These are phyloP conservation scores for Phialophora tarda DNA, from an alignment of 2,329 filamentous ascomycete species.

Conservation along the genomic window DNA sequence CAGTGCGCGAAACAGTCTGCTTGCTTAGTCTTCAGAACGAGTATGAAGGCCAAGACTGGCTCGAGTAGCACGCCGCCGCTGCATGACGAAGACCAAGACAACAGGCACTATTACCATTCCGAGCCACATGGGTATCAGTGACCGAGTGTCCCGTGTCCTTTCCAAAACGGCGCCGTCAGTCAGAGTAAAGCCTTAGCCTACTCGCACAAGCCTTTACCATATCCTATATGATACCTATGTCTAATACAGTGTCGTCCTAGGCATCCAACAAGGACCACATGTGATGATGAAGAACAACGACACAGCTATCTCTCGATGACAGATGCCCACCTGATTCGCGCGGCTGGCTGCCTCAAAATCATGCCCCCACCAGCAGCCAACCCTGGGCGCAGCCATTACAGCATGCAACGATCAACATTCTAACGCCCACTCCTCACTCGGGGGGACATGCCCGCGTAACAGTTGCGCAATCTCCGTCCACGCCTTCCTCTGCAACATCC, in stretches of 20 bases:
- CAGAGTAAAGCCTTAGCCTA: too few species aligned
- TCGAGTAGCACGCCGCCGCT: neutral
- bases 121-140: too few species aligned
- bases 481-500: conserved; percentile 45
- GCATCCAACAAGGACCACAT: neutral
- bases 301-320: neutral
- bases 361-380: neutral
- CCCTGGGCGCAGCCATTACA: neutral
- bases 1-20: too few species aligned
- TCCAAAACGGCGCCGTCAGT: too few species aligned
- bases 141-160: too few species aligned
- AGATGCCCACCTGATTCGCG: neutral
- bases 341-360: neutral
- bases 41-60: neutral
- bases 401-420: neutral
- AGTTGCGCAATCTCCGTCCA: conserved; percentile 49
- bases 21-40: neutral
- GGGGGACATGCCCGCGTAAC: conserved; percentile 31
- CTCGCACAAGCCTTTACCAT: too few species aligned
- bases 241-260: too few species aligned
- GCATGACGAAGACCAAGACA: too few species aligned
- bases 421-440: neutral
- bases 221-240: too few species aligned
- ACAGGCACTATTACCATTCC: too few species aligned
- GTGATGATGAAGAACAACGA: neutral